Base-by-base conservation (phyloP, 1,284 basidiomycete genomes). In the Leccinum subfulvum region DNA sequence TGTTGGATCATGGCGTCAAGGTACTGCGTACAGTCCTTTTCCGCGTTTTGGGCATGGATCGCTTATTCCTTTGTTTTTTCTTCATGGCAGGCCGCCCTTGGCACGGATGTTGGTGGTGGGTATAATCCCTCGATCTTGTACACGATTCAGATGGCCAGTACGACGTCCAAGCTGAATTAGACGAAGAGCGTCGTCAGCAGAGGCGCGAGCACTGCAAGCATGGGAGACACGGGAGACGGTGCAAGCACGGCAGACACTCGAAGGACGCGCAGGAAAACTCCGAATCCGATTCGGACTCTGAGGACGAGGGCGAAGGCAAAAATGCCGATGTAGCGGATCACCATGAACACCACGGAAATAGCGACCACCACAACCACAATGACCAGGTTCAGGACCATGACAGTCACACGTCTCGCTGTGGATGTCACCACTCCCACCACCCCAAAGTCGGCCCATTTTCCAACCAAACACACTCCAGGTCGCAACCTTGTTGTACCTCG, bases 61-160 rank as follows among this genome's bases (percentile, higher is more conserved):
- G 2, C 23, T 41, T 28, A 39, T 28, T 35, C n/a, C 10, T 3
- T 37, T 30, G 28, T 41, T 6, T 26, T 8, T 26, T 26, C 9
- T 16, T 26, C 3, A 28, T 53, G 28, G 7, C 51, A 53, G 89
- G 90, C 95, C 65, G 92, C 92, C 7, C 80, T 97, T 10, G 95
- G 95, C 3, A 95, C 92, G 53, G 95, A 97, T 71, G 91, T 94
- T 35, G 90, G 92, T 0, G 95, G 94, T 13, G 94, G 94, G 0
- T 92, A 87, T 73, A 87, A 87, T 10, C 81, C 90, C 0, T 95
- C 94, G 5, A 91, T 98, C 64, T 80, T 98, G 49, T 87, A 84
- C 13, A 82, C 86, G 6, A 83, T 98, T 59, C 89, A 90, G 66
- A 85, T 92, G 68, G 94, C 95, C 2, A 90, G 88, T 68, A 86